Conservation (phyloP, 2,329 filamentous ascomycete genomes). For the Aschersonia sp. region DNA sequence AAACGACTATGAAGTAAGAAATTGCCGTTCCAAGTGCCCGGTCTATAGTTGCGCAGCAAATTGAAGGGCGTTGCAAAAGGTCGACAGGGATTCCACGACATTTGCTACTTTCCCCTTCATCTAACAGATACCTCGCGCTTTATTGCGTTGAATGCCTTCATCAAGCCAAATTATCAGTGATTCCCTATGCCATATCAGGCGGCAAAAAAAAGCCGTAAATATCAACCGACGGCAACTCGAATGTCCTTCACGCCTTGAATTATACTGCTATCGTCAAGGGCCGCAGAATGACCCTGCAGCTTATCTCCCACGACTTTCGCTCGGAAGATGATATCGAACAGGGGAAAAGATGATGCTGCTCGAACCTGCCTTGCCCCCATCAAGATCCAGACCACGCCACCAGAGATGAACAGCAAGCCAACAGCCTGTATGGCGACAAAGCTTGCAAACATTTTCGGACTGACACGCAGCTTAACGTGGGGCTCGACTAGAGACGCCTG, state of each 20-base stretch:
- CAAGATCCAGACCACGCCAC: background rate
- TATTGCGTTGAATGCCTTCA: no score
- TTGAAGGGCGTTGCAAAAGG: no score
- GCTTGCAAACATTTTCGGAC: conserved; percentile 1
- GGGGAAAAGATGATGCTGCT: background rate
- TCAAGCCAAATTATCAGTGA: no score
- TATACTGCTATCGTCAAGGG: background rate
- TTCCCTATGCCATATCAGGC: no score
- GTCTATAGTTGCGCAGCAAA: no score
- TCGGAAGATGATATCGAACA: background rate
- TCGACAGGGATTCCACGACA: no score
- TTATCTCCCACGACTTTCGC: background rate
- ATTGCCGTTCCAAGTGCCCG: no score
- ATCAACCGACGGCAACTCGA: background rate
- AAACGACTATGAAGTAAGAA: no score
- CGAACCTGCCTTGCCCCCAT: background rate
- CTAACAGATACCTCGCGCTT: no score
- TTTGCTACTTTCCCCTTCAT: no score
- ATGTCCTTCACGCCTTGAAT: background rate
- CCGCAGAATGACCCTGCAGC: background rate
- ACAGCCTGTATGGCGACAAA: background rate
- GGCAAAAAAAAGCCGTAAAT: no score
- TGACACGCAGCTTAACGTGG: conserved; percentile 3
- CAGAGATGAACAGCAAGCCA: background rate
- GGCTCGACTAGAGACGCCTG: conserved; percentile 7